Evolutionary conservation across 106 monocot genomes (phyloP), one percentile per base, ranked within the genome.

Genomic region (Vanilla planifolia): DNA sequence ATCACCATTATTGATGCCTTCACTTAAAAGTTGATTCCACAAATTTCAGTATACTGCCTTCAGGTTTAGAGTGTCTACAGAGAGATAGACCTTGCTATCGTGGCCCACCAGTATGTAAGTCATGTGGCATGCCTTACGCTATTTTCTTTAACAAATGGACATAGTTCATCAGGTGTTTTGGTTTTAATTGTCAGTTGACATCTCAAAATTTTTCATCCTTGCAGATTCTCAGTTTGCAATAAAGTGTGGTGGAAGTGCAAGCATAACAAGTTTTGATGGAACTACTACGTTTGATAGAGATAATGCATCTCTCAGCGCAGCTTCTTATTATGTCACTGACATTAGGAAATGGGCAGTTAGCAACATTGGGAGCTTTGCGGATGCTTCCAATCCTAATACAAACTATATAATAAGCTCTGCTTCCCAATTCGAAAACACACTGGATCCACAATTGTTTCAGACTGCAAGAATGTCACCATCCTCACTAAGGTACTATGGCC

Each of bases 401-500:
- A 77, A 55, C 33, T 87, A 84, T 46, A 79, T 70, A 51, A 47
- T 68, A 14, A 48, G 11, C 27, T 76, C 62, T 60, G 62, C 52
- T 17, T 44, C 68, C 22, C 86, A 81, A 52, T 81, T 87, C 33
- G 53, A 52, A 60, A 90, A 81, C 45, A 96, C 95, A n/a, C 62
- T 87, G 36, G 77, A 86, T 53, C 39, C 80, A 35, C 86, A 90
- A 46, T 46, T 96, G 22, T 90, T 79, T 53, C 95, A 95, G 68
- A 76, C 73, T 43, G 67, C 80, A 68, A 70, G 95, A 59, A 66
- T 81, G 29, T 80, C 89, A 35, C 78, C 89, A 17, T 95, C 95
- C 33, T 90, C 95, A 52, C 65, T 95, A 45, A 77, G 95, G 78
- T 95, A 95, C 55, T 95, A 86, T 61, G 95, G 89, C 7, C 26